Base-by-base conservation (phyloP, 2,329 filamentous ascomycete species). In the Mollisia scopiformis region DNA sequence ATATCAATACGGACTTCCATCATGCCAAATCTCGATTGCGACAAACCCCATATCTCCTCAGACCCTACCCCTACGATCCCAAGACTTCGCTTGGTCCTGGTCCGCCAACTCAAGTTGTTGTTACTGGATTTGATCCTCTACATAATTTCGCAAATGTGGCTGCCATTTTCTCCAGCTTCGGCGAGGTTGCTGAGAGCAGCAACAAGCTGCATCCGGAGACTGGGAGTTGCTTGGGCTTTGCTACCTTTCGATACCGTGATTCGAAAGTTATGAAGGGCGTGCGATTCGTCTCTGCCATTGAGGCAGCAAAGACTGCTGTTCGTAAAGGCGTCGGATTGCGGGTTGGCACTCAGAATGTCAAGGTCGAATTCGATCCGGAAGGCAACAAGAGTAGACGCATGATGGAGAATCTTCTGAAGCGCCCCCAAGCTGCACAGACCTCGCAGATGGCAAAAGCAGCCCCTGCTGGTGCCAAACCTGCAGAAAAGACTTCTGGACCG, bases 151-250 rank as follows among this genome's bases (percentile, higher is more conserved):
- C 87, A 58, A 91, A 92, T 69, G 84, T 97, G 54, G 86, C 85
- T 19, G 86, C 89, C 49, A 84, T 91, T 57, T 96, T 96, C 73
- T 86, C 88, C 19, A 86, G 85, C 2, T 96, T 90, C 77, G 93
- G 93, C 56, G 92, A 97, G 61, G 93, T 99, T 65, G 89, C 90
- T 47, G 90, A 93, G 72, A 90, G 96, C 69, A 93, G 92, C 72
- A 97, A 97, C 73, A 94, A 96, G 74, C 94, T 96, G 71, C 93
- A 99, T 75, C 95, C 95, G 8, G 89, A 93, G 60, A 98, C 93
- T 13, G 95, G 95, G 19, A 95, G 92, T 72, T 96, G 96, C 73
- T 84, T 99, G 13, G 95, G 95, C 13, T 93, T 99, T 73, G 96
- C 92, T 66, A 92, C 92, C 16, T 92, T 99, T 72, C 88, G 90